Evolutionary conservation across 306 rosid genomes (phyloP), one percentile per base, ranked within the genome.

Genomic region (Trifolium dubium): DNA sequence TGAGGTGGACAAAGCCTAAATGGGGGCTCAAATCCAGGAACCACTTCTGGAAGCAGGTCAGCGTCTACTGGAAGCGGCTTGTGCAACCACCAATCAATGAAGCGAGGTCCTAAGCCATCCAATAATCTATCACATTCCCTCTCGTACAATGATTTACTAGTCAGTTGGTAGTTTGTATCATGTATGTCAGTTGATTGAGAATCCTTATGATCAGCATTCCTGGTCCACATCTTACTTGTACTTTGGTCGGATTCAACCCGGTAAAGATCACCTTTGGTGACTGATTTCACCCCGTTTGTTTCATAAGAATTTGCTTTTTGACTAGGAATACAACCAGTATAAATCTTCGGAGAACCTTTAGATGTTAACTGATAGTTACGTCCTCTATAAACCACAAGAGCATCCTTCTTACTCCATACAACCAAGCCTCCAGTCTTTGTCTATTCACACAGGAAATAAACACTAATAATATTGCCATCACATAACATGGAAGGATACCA

Each of bases 41-140:
- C 85, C 75, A 76, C 83, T 85, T 87, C 89, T 14, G 90, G 90
- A 73, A 92, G 97, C 82, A 90, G 79, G 78, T 92, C 97, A 11
- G 92, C 98, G 86, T 92, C 98, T 19, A 92, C 90, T 0, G 98
- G 98, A 74, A 92, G 85, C 77, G 98, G 98, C 77, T 87, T 92
- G 85, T 73, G 85, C 91, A 83, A 84, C 98, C 98, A 92, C 98
- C 98, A 92, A 73, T 90, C 98, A 83, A 83, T 41, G 79, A 87
- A 92, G 55, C 97, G 95, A 82, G 98, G 95, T 68, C 98, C 98
- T 64, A 92, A 82, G 55, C 86, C 92, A 51, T 90, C 91, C 83
- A 92, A 79, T 76, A 90, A 77, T 79, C 97, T 87, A 55, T 92
- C 93, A 66, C 84, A 73, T 83, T 92, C 98, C 86, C 94, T 87